phyloP scores from a whole-genome alignment of 148 eudicot genomes.

The Camellia granthamiana region DNA sequence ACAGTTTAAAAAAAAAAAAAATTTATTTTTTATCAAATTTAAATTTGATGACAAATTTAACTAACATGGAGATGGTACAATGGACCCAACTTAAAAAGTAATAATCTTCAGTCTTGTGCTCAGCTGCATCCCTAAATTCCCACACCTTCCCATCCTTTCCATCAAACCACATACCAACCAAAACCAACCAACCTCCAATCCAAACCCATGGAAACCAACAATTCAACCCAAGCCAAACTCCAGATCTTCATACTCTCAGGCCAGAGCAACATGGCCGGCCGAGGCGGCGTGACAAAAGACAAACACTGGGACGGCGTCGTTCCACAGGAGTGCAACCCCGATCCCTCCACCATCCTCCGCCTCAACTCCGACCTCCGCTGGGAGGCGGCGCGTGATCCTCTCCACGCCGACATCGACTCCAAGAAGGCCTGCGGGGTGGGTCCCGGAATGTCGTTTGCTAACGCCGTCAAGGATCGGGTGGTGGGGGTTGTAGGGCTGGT shows the following conservation, averaged over 20 bases:
- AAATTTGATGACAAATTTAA: no score
- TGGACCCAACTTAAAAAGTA: no score
- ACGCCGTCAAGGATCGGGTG: constrained; percentile 36
- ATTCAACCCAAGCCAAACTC: constrained; percentile 13
- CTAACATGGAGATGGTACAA: no score
- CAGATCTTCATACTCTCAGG: constrained; percentile 79
- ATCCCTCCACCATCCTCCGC: constrained; percentile 53
- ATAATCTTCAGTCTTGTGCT: no score
- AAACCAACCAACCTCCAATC: neutral
- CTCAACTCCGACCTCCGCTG: constrained; percentile 52
- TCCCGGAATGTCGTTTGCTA: constrained; percentile 82
- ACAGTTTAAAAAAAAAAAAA: no score
- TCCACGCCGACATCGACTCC: constrained; percentile 71
- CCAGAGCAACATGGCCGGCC: constrained; percentile 93
- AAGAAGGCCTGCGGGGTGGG: constrained; percentile 75
- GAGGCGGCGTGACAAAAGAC: constrained; percentile 60
- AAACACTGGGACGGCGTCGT: constrained; percentile 62
- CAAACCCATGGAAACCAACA: constrained; percentile 6
- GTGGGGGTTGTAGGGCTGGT: constrained; percentile 51
- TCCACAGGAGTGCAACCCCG: constrained; percentile 56
- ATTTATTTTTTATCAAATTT: no score
- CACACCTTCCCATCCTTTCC: neutral
- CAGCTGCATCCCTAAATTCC: no score
- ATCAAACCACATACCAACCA: neutral
- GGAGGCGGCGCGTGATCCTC: constrained; percentile 68